phyloP scores from a whole-genome alignment of 306 rosid species.

The Vigna unguiculata region DNA sequence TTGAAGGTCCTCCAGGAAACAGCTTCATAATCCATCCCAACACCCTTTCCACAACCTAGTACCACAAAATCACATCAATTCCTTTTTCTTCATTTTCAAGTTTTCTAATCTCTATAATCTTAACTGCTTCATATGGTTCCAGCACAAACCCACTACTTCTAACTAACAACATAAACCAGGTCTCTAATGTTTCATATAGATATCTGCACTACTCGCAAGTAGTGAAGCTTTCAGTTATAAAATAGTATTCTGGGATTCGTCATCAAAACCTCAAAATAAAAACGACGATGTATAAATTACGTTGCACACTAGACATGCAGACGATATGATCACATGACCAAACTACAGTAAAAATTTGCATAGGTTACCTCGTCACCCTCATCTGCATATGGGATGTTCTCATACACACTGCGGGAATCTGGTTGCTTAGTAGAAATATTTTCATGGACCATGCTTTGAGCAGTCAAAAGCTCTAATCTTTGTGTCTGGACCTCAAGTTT shows the following conservation, averaged over 20 bases:
- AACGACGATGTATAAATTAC: slow-evolving; percentile 4
- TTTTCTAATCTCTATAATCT: slow-evolving; percentile 20
- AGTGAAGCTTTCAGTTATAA: slow-evolving; percentile 11
- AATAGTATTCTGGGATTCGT: slow-evolving; percentile 8
- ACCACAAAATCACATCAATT: slow-evolving; percentile 40
- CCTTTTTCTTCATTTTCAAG: not conserved
- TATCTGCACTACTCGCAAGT: not conserved
- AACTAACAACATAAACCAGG: slow-evolving; percentile 2
- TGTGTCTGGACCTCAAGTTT: slow-evolving; percentile 96
- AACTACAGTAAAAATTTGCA: slow-evolving; percentile 6
- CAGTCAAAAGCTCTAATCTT: slow-evolving; percentile 91
- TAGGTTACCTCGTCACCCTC: slow-evolving; percentile 94
- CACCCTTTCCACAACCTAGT: slow-evolving; percentile 95
- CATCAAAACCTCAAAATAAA: not conserved
- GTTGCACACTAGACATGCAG: slow-evolving; percentile 5
- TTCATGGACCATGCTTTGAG: slow-evolving; percentile 83
- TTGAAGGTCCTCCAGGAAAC: slow-evolving; percentile 95
- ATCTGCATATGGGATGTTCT: slow-evolving; percentile 76
- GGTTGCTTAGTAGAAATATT: slow-evolving; percentile 62
- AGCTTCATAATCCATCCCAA: slow-evolving; percentile 99
- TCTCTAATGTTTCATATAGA: slow-evolving; percentile 2
- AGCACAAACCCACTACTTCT: slow-evolving; percentile 25
- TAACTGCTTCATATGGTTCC: slow-evolving; percentile 9
- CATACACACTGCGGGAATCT: slow-evolving; percentile 54
- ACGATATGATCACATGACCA: not conserved